Evolutionary conservation across 305 asterid genomes (phyloP), one percentile per base, ranked within the genome.

Genomic region (Andrographis paniculata): DNA sequence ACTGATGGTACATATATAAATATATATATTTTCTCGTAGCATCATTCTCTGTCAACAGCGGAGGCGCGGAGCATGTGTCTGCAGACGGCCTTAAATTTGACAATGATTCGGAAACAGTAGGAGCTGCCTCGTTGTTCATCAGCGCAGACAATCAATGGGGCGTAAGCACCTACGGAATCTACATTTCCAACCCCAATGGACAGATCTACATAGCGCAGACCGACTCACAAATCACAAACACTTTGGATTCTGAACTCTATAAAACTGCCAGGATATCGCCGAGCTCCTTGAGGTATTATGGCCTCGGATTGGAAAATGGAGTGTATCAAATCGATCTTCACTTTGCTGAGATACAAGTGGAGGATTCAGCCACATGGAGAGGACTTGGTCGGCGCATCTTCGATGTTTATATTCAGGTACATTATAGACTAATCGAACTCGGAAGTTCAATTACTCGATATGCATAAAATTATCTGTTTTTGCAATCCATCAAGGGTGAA

Each of bases 321-420:
- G 62, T 18, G 9, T 82, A 82, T 24, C 57, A 16, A 17, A 44
- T 82, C 11, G 68, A 73, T 42, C 79, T 82, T 50, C 93, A 82
- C 64, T 82, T 78, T 58, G 77, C 85, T 14, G 93, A 82, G 73
- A 66, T 74, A 53, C 74, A 74, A 57, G 75, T 78, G 72, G 77
- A 60, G 22, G 78, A 66, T 38, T 60, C 84, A 36, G 41, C 45
- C 21, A 64, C 88, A 30, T 76, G 88, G 86, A 65, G 60, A 61
- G 80, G 79, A 31, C 70, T 76, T 6, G 88, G 88, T 6, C 64
- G 73, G 27, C 85, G 89, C 31, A 15, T 74, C 30, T 82, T 82
- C 38, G 86, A 82, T 46, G 68, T 82, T 28, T 78, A 74, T 53
- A 48, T 78, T 49, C 88, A 78, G 84, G 87, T 73, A 55, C 27